Conservation (phyloP, 1,284 basidiomycete genomes). For the Cryptococcus wingfieldii region DNA sequence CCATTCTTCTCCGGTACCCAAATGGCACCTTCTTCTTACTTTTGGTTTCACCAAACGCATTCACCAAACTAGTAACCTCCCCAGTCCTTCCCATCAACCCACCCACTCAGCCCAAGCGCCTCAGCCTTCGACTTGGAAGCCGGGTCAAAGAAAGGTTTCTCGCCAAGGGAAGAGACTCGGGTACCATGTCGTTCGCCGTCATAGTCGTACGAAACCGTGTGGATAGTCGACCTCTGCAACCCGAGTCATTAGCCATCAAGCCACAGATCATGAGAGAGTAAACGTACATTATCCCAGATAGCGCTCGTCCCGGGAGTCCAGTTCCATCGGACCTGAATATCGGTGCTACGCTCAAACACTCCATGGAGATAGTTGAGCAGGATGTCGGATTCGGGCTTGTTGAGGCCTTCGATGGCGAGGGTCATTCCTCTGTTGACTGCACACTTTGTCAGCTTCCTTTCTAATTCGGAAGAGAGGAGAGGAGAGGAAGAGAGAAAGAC, state of each 20-base stretch:
- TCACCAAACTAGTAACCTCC: not conserved
- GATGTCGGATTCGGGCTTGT: slow-evolving; percentile 27
- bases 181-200: slow-evolving; percentile 14
- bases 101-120: slow-evolving; percentile 15
- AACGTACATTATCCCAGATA: slow-evolving; percentile 37
- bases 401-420: slow-evolving; percentile 28
- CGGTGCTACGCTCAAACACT: slow-evolving; percentile 39
- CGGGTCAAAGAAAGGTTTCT: slow-evolving; percentile 36
- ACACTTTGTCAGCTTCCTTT: not conserved
- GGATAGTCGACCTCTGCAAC: slow-evolving; percentile 10
- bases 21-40: no score
- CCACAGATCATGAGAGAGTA: not conserved
- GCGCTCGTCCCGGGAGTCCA: slow-evolving; percentile 42
- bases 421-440: slow-evolving; percentile 55
- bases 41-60: no score
- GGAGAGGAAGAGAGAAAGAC: not conserved
- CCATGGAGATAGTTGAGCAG: slow-evolving; percentile 35
- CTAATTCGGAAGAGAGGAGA: not conserved
- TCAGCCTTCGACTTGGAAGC: slow-evolving; percentile 24
- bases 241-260: not conserved
- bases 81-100: slow-evolving; percentile 15
- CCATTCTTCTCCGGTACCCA: no score
- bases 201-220: slow-evolving; percentile 40
- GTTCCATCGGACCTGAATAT: slow-evolving; percentile 42
- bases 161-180: slow-evolving; percentile 35